These are phyloP conservation scores for Pseudogymnoascus sp. DNA, from an alignment of 2,329 filamentous ascomycete genomes.

Conservation along the genomic window DNA sequence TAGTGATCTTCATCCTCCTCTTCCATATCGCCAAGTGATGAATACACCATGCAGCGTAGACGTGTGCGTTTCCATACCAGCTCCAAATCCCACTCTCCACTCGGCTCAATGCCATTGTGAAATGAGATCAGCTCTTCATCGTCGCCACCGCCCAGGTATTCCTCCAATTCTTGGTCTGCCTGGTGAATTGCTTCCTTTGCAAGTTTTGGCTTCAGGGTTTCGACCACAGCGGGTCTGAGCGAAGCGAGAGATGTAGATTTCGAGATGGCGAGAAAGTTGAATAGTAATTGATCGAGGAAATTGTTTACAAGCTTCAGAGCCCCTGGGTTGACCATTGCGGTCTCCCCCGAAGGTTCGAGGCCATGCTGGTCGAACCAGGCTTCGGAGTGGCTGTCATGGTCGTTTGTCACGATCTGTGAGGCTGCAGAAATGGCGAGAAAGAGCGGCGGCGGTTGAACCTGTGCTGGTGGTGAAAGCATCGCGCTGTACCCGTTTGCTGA, in stretches of 20 bases:
- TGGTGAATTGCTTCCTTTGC: conserved; percentile 76
- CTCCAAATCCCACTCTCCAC: conserved; percentile 76
- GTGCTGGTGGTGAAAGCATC: conserved; percentile 56
- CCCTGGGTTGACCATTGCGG: conserved; percentile 61
- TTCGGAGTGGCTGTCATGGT: conserved; percentile 67
- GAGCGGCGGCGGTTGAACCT: conserved; percentile 66
- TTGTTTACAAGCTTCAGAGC: conserved; percentile 76
- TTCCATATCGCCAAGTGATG: conserved; percentile 89
- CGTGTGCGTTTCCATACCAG: conserved; percentile 89
- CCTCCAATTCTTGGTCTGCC: conserved; percentile 77
- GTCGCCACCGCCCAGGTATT: conserved; percentile 73
- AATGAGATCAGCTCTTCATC: conserved; percentile 60
- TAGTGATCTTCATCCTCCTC: conserved; percentile 93
- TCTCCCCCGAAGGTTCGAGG: conserved; percentile 55
- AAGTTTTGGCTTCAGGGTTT: conserved; percentile 82
- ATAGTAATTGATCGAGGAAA: conserved; percentile 89
- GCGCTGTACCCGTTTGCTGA: conserved; percentile 49
- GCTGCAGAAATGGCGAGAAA: conserved; percentile 86
- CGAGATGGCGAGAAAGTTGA: conserved; percentile 75
- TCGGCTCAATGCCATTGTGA: conserved; percentile 40
- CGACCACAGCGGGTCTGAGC: conserved; percentile 72
- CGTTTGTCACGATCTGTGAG: conserved; percentile 82
- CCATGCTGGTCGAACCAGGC: conserved; percentile 62
- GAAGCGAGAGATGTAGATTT: conserved; percentile 67
- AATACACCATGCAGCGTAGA: conserved; percentile 96